Conservation (phyloP, 2,329 filamentous ascomycete species). For the Botrytis pseudocinerea region DNA sequence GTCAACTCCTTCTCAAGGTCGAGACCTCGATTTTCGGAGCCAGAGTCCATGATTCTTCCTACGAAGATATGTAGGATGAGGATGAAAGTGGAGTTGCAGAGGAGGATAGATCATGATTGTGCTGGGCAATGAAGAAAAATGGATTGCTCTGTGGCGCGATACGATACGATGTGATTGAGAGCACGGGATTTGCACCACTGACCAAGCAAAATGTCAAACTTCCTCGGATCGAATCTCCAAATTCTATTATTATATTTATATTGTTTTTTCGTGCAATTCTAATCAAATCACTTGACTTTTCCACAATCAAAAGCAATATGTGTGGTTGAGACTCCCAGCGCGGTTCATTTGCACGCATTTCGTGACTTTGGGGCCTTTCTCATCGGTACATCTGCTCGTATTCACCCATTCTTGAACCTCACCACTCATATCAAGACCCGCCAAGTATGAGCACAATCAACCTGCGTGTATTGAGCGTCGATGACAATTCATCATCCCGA, state of each 20-base stretch:
- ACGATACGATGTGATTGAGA: conserved; percentile 18
- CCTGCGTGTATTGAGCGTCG: not conserved
- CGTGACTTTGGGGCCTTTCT: not conserved
- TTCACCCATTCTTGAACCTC: not conserved
- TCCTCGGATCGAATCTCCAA: not conserved
- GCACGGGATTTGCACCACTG: conserved; percentile 9
- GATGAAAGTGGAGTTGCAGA: conserved; percentile 20
- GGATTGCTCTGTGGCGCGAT: conserved; percentile 19
- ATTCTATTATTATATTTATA: not conserved
- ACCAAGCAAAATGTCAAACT: not conserved
- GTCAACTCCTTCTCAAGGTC: conserved; percentile 93
- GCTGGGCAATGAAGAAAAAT: conserved; percentile 22
- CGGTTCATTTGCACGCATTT: not conserved
- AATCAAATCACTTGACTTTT: not conserved
- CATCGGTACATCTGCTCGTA: not conserved
- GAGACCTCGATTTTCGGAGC: conserved; percentile 52
- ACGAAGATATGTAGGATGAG: conserved; percentile 7
- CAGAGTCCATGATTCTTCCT: conserved; percentile 46
- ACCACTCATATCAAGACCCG: not conserved
- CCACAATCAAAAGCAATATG: not conserved
- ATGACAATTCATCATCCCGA: not conserved
- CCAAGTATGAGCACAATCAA: not conserved
- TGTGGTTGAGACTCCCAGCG: not conserved
- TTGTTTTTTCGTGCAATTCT: no score
- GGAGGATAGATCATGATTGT: conserved; percentile 24